Evolutionary conservation across 768 basidiomycete species (phyloP).

Genomic region (Ephemerocybe angulata): DNA sequence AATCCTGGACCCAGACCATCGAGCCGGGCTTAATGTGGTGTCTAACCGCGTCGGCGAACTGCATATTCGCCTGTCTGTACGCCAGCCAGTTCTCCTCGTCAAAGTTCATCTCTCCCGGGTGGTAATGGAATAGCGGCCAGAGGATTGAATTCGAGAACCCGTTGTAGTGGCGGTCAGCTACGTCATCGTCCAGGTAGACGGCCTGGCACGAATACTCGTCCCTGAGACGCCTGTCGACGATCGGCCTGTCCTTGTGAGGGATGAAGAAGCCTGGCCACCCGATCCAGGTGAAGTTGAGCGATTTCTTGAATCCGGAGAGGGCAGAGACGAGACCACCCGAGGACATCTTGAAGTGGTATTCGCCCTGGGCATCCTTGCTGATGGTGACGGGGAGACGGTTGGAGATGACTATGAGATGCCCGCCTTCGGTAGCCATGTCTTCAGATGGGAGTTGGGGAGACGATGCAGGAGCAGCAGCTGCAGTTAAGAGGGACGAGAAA

Average conservation of each 20-base stretch:
- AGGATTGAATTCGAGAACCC: conserved; percentile 99
- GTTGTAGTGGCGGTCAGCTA: conserved; percentile 97
- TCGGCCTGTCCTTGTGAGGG: conserved; percentile 83
- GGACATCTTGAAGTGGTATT: conserved; percentile 99
- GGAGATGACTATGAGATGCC: conserved; percentile 90
- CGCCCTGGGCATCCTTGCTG: conserved; percentile 84
- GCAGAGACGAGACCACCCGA: conserved; percentile 97
- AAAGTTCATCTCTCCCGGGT: conserved; percentile 99
- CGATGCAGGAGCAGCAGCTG: neutral
- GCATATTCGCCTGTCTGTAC: conserved; percentile 93
- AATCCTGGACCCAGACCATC: conserved; percentile 99
- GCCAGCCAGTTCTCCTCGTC: conserved; percentile 98
- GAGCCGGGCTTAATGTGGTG: conserved; percentile 77
- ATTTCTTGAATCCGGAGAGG: conserved; percentile 96
- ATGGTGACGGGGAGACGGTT: conserved; percentile 96
- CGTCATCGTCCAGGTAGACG: conserved; percentile 95
- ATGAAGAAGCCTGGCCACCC: conserved; percentile 95
- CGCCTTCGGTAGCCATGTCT: conserved; percentile 32
- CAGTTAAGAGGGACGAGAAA: conserved; percentile 22
- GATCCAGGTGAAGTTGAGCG: conserved; percentile 96
- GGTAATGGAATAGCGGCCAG: conserved; percentile 99
- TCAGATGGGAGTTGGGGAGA: conserved; percentile 3
- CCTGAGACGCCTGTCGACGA: conserved; percentile 88
- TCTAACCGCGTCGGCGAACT: conserved; percentile 87
- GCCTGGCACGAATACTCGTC: conserved; percentile 97